Evolutionary conservation across 2,329 filamentous ascomycete genomes (phyloP), one percentile per base, ranked within the genome.

Genomic region (Stagonosporopsis chrysanthemi): DNA sequence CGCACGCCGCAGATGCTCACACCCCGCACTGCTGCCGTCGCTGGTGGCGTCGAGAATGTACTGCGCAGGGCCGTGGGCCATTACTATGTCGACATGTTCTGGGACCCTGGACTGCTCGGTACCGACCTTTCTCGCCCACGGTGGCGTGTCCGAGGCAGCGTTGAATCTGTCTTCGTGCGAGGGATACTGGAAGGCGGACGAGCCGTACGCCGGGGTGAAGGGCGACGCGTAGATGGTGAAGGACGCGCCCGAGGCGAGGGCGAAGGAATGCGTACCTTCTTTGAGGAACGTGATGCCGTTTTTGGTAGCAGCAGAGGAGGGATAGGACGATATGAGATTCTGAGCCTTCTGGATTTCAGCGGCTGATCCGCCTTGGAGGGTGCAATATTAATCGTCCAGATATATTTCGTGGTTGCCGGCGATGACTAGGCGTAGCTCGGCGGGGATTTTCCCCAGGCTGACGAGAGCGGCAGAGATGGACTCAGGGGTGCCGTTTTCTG

Each of bases 401-500:
- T 81, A 82, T 19, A 86, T 76, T 60, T 88, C 85, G 71, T 88
- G 86, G 66, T 88, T 88, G 0, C 85, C 85, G 0, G 85, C 81
- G 48, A 88, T 87, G 35, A 38, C 35, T 22, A 88, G 75, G 63
- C 86, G 87, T 4, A 88, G 70, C 28, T 82, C 80, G 1, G 84
- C 84, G 9, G 81, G 68, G 31, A 83, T 77, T 1, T 70, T 65
- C 12, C 73, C 71, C 17, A 87, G 72, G 7, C 60, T 80, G 75
- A n/a, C 77, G 63, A 17, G 85, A 4, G 80, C 79, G 12, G 38
- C 11, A 17, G 36, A 29, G 35, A 39, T 39, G 23, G 45, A 80
- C n/a, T 65, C 45, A 2, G 76, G 60, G 4, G 75, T 73, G 4
- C 84, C 83, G 39, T 78, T 75, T 64, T 79, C 79, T 5, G 84